These are phyloP conservation scores for Neovahlkampfia damariscottae DNA, from an alignment of 78 protist species.

Conservation along the genomic window DNA sequence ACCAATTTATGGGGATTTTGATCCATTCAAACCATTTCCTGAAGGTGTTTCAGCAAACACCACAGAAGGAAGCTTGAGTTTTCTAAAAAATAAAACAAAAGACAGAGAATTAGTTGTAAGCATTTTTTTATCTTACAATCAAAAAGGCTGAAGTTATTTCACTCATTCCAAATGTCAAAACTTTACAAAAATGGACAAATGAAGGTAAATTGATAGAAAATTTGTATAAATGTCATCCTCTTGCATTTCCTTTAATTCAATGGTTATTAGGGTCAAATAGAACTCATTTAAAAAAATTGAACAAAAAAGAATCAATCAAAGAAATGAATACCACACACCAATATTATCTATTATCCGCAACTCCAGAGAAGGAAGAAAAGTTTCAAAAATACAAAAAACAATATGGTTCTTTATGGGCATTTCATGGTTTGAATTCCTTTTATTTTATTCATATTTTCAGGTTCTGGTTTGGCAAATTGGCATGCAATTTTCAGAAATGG, in stretches of 20 bases:
- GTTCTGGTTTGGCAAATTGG: constrained; percentile 1
- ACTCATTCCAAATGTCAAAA: no score
- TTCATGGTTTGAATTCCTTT: not conserved
- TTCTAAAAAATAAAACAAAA: no score
- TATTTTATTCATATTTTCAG: no score
- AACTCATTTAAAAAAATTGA: not conserved
- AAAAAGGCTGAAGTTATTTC: no score
- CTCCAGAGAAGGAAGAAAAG: not conserved
- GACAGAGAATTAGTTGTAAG: no score
- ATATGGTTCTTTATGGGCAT: not conserved
- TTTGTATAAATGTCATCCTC: not conserved
- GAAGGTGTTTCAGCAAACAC: no score
- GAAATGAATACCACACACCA: not conserved
- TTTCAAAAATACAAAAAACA: not conserved
- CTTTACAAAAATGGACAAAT: no score
- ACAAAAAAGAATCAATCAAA: not conserved
- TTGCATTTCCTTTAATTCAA: not conserved
- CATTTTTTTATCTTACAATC: no score
- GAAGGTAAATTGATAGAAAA: no score
- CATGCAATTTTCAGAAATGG: not conserved
- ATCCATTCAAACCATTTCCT: no score
- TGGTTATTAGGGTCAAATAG: not conserved
- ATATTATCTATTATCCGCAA: not conserved
- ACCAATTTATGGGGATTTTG: no score
- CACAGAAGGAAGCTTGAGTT: no score